Evolutionary conservation across 2,329 filamentous ascomycete genomes (phyloP), one percentile per base, ranked within the genome.

Genomic region (Talaromyces verruculosus): DNA sequence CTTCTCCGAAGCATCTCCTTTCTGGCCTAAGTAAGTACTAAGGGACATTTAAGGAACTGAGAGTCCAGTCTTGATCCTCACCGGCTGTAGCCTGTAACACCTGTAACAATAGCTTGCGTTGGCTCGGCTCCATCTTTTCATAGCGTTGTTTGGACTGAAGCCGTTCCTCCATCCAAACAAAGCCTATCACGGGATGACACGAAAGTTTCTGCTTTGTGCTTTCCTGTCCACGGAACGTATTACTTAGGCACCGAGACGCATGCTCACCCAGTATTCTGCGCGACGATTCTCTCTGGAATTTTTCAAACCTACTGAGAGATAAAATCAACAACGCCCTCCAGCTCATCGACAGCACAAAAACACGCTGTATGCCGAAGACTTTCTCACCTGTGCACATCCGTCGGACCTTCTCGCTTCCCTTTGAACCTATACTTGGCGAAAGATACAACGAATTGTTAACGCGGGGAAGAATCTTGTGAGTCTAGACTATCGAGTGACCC

Each of bases 101-200:
- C 5, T 39, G 28, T 55, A 22, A 35, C 3, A 22, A 55, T 39
- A 25, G 53, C 30, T 17, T 22, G 30, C n/a, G 25, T 39, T 25
- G 33, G 19, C 33, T 25, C 19, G 33, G n/a, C 5, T 37, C 53
- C 11, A 22, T 57, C 30, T 37, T 55, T 19, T 28, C 47, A 33
- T 55, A 55, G 28, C 49, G 8, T 55, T 55, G 28, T 33, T 55
- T 15, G 33, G 33, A 19, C 22, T 39, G 22, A 37, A 37, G n/a
- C 30, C 53, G 53, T 5, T 37, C 53, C n/a, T 19, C 4, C 5
- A 22, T 35, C n/a, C 51, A 37, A 35, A 37, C n/a, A 57, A 57
- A 57, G n/a, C 53, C 53, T 39, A 37, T 37, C 33, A 37, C 53
- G 53, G 33, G n/a, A 57, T 19, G 28, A 55, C 17, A 57, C 53